Evolutionary conservation across 768 basidiomycete genomes (phyloP).

Genomic region (Calocera cornea): DNA sequence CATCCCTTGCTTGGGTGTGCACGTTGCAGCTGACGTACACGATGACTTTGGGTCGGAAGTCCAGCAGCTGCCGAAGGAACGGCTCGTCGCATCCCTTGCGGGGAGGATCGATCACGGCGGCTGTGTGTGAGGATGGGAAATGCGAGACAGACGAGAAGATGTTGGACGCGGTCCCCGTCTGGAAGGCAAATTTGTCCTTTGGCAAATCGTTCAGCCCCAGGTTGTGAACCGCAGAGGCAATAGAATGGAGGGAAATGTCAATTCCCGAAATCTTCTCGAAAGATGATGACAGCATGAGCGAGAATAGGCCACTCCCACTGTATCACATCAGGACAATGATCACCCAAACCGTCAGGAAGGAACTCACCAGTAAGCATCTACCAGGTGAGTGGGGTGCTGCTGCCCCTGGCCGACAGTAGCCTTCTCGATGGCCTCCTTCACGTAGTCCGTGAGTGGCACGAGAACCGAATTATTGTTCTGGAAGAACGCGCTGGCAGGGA

Average conservation of each 20-base stretch:
- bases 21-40: constrained; percentile 95
- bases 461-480: constrained; percentile 96
- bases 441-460: constrained; percentile 69
- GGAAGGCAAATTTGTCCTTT: constrained; percentile 43
- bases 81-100: constrained; percentile 80
- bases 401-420: constrained; percentile 13
- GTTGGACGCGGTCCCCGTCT: constrained; percentile 69
- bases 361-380: constrained; percentile 73
- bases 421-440: constrained; percentile 53
- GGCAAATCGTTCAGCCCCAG: constrained; percentile 50
- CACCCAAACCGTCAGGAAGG: constrained; percentile 20
- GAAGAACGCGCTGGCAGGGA: constrained; percentile 82
- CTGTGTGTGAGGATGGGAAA: constrained; percentile 56
- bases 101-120: constrained; percentile 77
- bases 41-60: constrained; percentile 50
- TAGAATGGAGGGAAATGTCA: constrained; percentile 64
- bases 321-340: constrained; percentile 3
- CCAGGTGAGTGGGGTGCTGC: constrained; percentile 53
- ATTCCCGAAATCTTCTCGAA: constrained; percentile 77
- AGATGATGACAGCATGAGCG: constrained; percentile 61
- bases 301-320: constrained; percentile 69
- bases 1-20: constrained; percentile 80
- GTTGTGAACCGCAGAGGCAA: constrained; percentile 53
- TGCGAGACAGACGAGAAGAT: constrained; percentile 58
- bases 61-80: constrained; percentile 57